These are phyloP conservation scores for Fusarium odoratissimum DNA, from an alignment of 2,329 filamentous ascomycete genomes.

Conservation along the genomic window DNA sequence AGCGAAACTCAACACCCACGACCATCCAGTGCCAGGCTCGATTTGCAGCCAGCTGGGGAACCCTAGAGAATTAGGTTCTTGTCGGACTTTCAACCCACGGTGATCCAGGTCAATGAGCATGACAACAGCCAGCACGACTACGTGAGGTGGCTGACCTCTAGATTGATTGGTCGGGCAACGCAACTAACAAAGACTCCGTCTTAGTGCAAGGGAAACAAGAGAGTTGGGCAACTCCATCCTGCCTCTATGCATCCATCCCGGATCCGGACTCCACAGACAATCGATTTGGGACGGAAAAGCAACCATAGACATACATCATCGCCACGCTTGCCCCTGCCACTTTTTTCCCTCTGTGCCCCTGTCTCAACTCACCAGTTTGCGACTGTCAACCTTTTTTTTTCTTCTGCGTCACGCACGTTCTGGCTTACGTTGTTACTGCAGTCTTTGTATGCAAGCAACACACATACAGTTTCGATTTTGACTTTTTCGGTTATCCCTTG, in stretches of 20 bases:
- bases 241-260: conserved; percentile 46
- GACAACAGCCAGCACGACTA: conserved; percentile 35
- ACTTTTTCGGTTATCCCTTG: conserved; percentile 21
- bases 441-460: background rate
- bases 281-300: conserved; percentile 48
- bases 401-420: conserved; percentile 32
- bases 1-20: conserved; percentile 25
- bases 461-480: conserved; percentile 19
- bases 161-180: conserved; percentile 43
- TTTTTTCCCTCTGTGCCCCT: conserved; percentile 43
- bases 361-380: conserved; percentile 35
- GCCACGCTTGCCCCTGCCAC: conserved; percentile 47
- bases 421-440: conserved; percentile 1
- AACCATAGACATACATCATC: conserved; percentile 50
- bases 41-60: conserved; percentile 31
- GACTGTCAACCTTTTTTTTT: conserved; percentile 32
- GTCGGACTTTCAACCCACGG: conserved; percentile 24
- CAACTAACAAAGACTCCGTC: conserved; percentile 44
- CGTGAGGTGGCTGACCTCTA: conserved; percentile 41
- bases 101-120: conserved; percentile 39
- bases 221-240: conserved; percentile 43
- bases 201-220: conserved; percentile 38
- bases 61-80: conserved; percentile 31
- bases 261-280: conserved; percentile 52
- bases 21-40: conserved; percentile 29